Evolutionary conservation across 2,329 filamentous ascomycete genomes (phyloP), one percentile per base, ranked within the genome.

Genomic region (Lasiodiplodia sp.): DNA sequence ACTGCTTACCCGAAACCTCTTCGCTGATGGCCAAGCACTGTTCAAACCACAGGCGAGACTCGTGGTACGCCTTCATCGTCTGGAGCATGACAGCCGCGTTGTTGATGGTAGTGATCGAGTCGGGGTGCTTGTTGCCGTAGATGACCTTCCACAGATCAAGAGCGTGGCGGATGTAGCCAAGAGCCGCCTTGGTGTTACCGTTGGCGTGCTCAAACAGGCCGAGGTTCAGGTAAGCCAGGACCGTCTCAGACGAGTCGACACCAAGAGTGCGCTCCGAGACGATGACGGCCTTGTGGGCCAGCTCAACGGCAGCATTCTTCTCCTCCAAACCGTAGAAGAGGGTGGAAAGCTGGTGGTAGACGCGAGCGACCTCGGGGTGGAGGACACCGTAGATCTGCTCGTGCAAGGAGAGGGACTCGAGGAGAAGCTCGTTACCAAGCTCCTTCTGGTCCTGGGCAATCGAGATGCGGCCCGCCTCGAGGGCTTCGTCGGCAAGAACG

Each of bases 61-160:
- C 93, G 75, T 95, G 91, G 83, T 97, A 99, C 70, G 92, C 90
- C 85, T 98, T 97, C 74, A 97, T 87, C 68, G 94, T 91, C 82
- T 99, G 96, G 69, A 99, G 89, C 96, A 99, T 99, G 70, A 99
- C 96, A 8, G 96, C 96, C 23, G 93, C 95, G 77, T 99, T 99
- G 87, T 98, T 99, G 82, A 98, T 91, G 18, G 96, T 98, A 10
- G 96, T 99, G 81, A 99, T 97, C 10, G 94, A 97, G 82, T 99
- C 96, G 3, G 96, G 96, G 81, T 99, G 96, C 75, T 93, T 92
- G 37, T 91, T 85, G 38, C 96, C 96, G 78, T 97, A 99, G 75
- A 98, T 95, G 75, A 98, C 88, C 85, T 97, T 97, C 95, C 95
- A 98, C 71, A 99, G 86, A 78, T 96, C 91, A 73, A 99, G 87